Conservation (phyloP, 140 eudicot genomes). For the Bidens hawaiensis region DNA sequence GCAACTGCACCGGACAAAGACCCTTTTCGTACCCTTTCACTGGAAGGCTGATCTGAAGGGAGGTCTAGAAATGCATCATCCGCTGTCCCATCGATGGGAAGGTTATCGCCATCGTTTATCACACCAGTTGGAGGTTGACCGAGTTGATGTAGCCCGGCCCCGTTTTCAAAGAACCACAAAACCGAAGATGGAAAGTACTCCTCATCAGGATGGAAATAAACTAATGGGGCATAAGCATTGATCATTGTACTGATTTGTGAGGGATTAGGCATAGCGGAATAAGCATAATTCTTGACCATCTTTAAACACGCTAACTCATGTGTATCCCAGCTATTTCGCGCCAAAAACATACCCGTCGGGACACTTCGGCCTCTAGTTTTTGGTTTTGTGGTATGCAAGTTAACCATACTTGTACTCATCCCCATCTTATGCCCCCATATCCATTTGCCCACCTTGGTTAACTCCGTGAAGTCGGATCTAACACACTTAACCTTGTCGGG, state of each 20-base stretch:
- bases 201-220: slow-evolving; percentile 33
- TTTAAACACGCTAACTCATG: slow-evolving; percentile 33
- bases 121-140: not conserved
- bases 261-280: slow-evolving; percentile 37
- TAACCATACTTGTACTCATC: not conserved
- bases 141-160: slow-evolving; percentile 12
- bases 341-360: slow-evolving; percentile 32
- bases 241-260: slow-evolving; percentile 13
- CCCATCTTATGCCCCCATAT: slow-evolving; percentile 22
- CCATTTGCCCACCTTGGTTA: slow-evolving; percentile 9
- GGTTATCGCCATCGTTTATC: slow-evolving; percentile 13
- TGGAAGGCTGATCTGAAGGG: slow-evolving; percentile 1
- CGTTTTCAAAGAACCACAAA: slow-evolving; percentile 27
- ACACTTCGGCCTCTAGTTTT: slow-evolving; percentile 16
- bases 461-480: slow-evolving; percentile 38
- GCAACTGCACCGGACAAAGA: not conserved
- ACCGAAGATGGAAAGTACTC: slow-evolving; percentile 29
- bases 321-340: not conserved
- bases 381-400: slow-evolving; percentile 29
- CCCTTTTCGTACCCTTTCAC: slow-evolving; percentile 22
- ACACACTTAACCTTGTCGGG: slow-evolving; percentile 29
- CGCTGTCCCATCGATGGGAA: not conserved
- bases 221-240: slow-evolving; percentile 19
- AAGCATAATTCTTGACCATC: slow-evolving; percentile 18
- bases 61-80: slow-evolving; percentile 31